Percentiles rank a stretch among this genome's conserved stretches.
Conservation (phyloP, 2,329 filamentous ascomycete genomes). For the Hypomyces rosellus region DNA sequence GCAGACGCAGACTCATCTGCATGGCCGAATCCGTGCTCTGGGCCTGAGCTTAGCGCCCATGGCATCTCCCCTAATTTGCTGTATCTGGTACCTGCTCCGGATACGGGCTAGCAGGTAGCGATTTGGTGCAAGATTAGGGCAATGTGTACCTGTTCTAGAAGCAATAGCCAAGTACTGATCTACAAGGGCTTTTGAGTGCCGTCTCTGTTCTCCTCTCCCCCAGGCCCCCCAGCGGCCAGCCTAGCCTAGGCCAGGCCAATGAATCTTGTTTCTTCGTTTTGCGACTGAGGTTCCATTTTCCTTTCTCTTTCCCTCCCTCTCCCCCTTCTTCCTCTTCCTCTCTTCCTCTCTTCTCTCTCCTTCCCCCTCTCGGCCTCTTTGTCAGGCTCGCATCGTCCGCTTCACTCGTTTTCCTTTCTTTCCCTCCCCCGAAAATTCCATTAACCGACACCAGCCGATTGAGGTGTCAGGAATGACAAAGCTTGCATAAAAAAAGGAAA, state of each 20-base stretch:
- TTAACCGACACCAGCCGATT: too few species aligned
- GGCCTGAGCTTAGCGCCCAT: slow-evolving; percentile 2
- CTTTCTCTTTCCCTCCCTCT: neutral
- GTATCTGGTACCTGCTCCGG: slow-evolving; percentile 3
- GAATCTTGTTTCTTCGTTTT: too few species aligned
- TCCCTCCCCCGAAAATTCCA: neutral
- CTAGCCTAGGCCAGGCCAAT: too few species aligned
- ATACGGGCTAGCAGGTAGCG: neutral
- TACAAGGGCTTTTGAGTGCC: too few species aligned
- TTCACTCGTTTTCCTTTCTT: neutral
- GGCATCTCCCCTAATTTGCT: neutral
- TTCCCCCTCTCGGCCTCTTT: neutral
- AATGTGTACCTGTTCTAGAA: too few species aligned
- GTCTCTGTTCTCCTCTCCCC: too few species aligned
- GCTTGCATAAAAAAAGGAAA: too few species aligned
- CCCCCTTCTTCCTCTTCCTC: slow-evolving; percentile 1
- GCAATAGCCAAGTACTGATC: too few species aligned
- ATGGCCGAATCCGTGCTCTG: slow-evolving; percentile 5
- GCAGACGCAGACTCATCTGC: neutral
- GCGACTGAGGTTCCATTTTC: neutral
- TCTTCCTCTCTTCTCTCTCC: neutral
- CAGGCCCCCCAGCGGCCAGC: too few species aligned
- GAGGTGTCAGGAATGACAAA: too few species aligned
- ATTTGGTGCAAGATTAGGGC: too few species aligned
- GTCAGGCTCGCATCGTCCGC: neutral